Base-by-base conservation (phyloP, 2,329 filamentous ascomycete species). In the Cercospora sp. region DNA sequence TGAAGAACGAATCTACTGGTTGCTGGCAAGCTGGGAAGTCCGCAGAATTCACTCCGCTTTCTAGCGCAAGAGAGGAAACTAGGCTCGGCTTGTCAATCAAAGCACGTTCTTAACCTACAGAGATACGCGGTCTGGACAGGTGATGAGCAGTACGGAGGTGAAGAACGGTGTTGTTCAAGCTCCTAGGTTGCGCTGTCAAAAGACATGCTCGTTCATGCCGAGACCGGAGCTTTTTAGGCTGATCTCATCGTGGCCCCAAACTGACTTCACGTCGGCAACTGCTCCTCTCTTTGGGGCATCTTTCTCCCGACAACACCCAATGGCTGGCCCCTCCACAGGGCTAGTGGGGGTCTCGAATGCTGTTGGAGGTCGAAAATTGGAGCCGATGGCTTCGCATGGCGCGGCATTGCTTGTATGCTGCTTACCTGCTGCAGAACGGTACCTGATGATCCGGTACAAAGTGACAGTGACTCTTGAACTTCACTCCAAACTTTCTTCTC, bases 401-500 rank as follows among this genome's bases (percentile, higher is more conserved):
- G 61, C 57, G 60, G 65, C 65, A 63, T 63, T 67, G 65, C 65
- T 67, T 59, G 65, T 67, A 31, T 63, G 53, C 28, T 63, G 18
- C 39, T 33, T 53, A 23, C 26, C 39, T 60, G 31, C 23, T 53
- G 31, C 26, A 51, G 39, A 42, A 60, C 55, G 36, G 65, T 67
- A 63, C 60, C 60, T 67, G 65, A 58, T 26, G 65, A 62, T 60
- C 60, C 20, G 58, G 23, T 63, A n/a, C 53, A 53, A 60, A 55
- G 26, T 42, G 18, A 36, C 39, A 30, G 55, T 20, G 28, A 26
- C 45, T 55, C 55, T 20, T 42, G 42, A 30, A 48, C 33, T 51
- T 51, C 31, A 28, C 23, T 53, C 16, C 9, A 20, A 23, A 59
- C 18, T 30, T 26, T 39, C 18, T 63, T 60, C 31, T 28, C 45